These are phyloP conservation scores for Dioszegia hungarica DNA, from an alignment of 768 basidiomycete genomes.

Conservation along the genomic window DNA sequence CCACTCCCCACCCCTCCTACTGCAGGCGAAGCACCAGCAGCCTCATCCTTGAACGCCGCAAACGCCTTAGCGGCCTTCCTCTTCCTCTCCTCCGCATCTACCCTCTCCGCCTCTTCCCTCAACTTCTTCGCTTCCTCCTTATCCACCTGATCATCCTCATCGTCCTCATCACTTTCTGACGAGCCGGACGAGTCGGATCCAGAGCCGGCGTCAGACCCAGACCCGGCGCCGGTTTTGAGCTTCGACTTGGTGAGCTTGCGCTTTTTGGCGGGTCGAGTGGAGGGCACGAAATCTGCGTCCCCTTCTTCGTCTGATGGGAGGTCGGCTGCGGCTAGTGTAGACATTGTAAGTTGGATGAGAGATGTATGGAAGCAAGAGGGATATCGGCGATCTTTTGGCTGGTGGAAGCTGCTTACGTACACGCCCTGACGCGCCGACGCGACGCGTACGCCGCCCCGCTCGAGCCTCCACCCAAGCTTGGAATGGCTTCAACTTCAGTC, in stretches of 20 bases:
- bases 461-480: neutral
- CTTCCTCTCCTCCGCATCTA: slow-evolving; percentile 16
- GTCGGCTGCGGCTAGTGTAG: slow-evolving; percentile 30
- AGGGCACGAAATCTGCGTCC: slow-evolving; percentile 34
- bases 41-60: slow-evolving; percentile 17
- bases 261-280: slow-evolving; percentile 8
- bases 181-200: slow-evolving; percentile 7
- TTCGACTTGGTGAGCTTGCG: slow-evolving; percentile 1
- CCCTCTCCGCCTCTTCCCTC: slow-evolving; percentile 12
- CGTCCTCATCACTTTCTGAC: slow-evolving; percentile 10
- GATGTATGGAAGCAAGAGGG: neutral
- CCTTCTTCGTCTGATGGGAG: slow-evolving; percentile 17
- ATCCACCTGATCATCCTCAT: neutral
- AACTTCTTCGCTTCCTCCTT: slow-evolving; percentile 8
- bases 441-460: no score
- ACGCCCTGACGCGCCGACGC: no score
- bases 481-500: neutral
- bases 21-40: neutral
- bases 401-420: neutral
- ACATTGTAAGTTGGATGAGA: slow-evolving; percentile 16
- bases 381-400: no score
- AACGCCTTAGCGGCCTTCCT: slow-evolving; percentile 25
- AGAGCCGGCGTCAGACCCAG: neutral
- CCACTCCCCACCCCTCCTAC: neutral
- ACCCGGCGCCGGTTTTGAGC: neutral